Evolutionary conservation across 2,329 filamentous ascomycete genomes (phyloP).

Genomic region (Trichoderma aggressivum): DNA sequence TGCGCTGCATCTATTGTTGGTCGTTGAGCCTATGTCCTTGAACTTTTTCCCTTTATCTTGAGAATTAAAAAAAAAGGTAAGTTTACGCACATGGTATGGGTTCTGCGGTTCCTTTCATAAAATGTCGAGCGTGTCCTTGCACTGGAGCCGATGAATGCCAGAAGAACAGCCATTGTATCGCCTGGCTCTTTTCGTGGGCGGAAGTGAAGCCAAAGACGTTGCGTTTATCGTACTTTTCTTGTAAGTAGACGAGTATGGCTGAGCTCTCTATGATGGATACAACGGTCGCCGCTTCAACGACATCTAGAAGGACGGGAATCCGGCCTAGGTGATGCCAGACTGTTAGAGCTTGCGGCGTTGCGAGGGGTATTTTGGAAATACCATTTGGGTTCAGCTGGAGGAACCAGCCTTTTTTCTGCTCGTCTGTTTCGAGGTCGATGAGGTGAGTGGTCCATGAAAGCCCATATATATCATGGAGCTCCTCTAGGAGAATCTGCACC

Average conservation of each 20-base stretch:
- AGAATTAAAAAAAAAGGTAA: background rate
- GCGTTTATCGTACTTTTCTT: background rate
- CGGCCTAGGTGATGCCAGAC: background rate
- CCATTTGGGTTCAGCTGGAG: slow-evolving; percentile 8
- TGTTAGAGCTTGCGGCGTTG: background rate
- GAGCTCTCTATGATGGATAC: background rate
- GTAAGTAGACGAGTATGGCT: background rate
- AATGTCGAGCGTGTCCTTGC: background rate
- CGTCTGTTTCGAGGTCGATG: background rate
- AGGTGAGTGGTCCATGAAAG: background rate
- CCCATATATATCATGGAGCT: background rate
- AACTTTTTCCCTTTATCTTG: no score
- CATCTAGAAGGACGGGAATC: background rate
- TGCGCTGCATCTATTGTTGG: background rate
- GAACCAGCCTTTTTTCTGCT: slow-evolving; percentile 2
- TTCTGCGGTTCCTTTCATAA: background rate
- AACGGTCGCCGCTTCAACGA: background rate
- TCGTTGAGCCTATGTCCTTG: background rate
- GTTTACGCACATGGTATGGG: background rate
- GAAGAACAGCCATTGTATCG: slow-evolving; percentile 5
- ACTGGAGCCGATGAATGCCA: background rate
- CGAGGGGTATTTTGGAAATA: background rate
- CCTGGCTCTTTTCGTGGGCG: background rate
- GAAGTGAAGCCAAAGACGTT: background rate
- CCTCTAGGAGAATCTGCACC: slow-evolving; percentile 6